A percentile compares a stretch with the other conserved stretches of the same genome.
Evolutionary conservation across 202 grass and related monocot species (phyloP).

Genomic region (Setaria italica): DNA sequence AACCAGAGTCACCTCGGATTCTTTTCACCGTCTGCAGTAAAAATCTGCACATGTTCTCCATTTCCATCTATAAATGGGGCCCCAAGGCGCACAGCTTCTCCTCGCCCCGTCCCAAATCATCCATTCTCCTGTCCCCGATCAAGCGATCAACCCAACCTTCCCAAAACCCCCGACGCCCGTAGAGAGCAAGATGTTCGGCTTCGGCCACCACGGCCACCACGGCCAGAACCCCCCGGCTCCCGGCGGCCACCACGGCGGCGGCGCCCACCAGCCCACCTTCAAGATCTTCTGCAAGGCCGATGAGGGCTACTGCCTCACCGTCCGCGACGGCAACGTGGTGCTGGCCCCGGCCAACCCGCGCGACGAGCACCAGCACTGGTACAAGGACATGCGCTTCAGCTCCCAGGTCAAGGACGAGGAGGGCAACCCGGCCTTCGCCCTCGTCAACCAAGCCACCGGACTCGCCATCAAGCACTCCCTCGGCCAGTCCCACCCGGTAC

Average conservation of each 20-base stretch:
- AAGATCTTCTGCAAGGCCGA: constrained; percentile 86
- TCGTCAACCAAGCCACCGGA: constrained; percentile 79
- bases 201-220: constrained; percentile 67
- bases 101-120: constrained; percentile 29
- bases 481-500: constrained; percentile 84
- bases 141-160: constrained; percentile 3
- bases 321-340: constrained; percentile 77
- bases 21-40: background rate
- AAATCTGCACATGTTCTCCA: background rate
- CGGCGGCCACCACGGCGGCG: background rate
- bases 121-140: background rate
- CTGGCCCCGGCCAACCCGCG: constrained; percentile 74
- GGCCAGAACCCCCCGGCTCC: constrained; percentile 46
- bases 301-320: constrained; percentile 69
- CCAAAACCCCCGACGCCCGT: constrained; percentile 23
- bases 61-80: constrained; percentile 34
- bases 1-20: constrained; percentile 24
- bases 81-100: constrained; percentile 17
- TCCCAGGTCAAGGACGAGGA: constrained; percentile 82
- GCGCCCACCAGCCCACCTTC: constrained; percentile 62
- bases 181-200: constrained; percentile 51
- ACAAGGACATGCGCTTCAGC: constrained; percentile 85
- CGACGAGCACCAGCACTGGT: constrained; percentile 89
- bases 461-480: constrained; percentile 91
- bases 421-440: constrained; percentile 62